These are phyloP conservation scores for Endocalyx cinctus DNA, from an alignment of 2,329 filamentous ascomycete species.

Conservation along the genomic window DNA sequence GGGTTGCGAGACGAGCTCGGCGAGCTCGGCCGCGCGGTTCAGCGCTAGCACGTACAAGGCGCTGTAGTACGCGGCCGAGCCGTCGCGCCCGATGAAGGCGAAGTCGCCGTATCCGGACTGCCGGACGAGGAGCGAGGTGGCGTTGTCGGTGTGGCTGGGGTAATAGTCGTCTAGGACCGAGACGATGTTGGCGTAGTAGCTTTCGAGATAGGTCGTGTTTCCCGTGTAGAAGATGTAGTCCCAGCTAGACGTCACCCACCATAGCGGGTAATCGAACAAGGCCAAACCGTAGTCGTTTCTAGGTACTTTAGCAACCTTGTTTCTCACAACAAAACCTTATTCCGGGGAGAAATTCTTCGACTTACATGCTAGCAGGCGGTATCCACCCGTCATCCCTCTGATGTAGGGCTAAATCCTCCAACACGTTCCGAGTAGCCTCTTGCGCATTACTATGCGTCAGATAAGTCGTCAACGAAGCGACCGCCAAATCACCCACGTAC, in stretches of 20 bases:
- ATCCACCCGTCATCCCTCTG: conserved; percentile 50
- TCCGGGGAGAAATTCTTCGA: too few relatives aligned
- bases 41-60: conserved; percentile 45
- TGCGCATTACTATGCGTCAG: conserved; percentile 39
- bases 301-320: too few relatives aligned
- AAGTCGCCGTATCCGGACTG: conserved; percentile 44
- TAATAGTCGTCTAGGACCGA: conserved; percentile 43
- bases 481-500: conserved; percentile 48
- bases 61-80: conserved; percentile 49
- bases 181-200: conserved; percentile 37
- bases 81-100: conserved; percentile 43
- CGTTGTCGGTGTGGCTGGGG: conserved; percentile 33
- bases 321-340: too few relatives aligned
- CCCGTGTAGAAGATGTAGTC: conserved; percentile 48
- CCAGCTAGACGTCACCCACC: conserved; percentile 46
- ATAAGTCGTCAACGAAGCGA: conserved; percentile 43
- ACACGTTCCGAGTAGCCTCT: conserved; percentile 38
- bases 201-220: conserved; percentile 34
- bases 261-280: conserved; percentile 49
- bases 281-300: conserved; percentile 42
- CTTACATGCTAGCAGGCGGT: conserved; percentile 47
- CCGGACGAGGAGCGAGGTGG: conserved; percentile 38
- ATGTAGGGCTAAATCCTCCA: conserved; percentile 45
- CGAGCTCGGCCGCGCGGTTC: conserved; percentile 37
- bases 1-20: conserved; percentile 24